Percentiles rank a stretch among this genome's conserved stretches.
Evolutionary conservation across 169 alveolate species (phyloP).

Genomic region (Cryptosporidium bovis): DNA sequence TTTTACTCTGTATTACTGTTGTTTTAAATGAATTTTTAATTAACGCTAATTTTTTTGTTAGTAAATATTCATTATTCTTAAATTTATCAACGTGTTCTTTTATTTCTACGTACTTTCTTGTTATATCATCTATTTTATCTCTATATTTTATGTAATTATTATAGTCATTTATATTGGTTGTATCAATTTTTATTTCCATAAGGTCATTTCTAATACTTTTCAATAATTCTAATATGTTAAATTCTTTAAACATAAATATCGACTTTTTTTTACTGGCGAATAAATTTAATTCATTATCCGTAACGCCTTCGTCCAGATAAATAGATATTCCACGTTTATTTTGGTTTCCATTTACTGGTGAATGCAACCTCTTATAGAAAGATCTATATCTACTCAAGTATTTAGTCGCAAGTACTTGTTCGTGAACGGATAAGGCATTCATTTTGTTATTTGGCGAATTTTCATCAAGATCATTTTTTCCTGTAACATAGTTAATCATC

Average conservation of each 20-base stretch:
- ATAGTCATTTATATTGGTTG: not conserved
- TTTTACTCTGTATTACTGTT: conserved; percentile 32
- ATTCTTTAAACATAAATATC: not conserved
- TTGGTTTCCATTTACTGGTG: conserved; percentile 18
- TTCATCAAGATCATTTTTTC: too few relatives aligned
- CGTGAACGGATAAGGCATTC: conserved; percentile 36
- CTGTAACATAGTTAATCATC: too few relatives aligned
- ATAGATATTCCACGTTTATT: conserved; percentile 19
- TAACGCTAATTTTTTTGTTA: conserved; percentile 52
- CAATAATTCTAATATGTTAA: not conserved
- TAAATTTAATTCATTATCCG: not conserved
- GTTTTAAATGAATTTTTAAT: conserved; percentile 46
- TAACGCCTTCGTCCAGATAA: conserved; percentile 12
- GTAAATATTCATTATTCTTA: conserved; percentile 24
- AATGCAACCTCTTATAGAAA: conserved; percentile 24
- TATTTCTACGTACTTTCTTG: conserved; percentile 1
- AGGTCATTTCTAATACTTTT: not conserved
- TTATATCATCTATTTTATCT: conserved; percentile 12
- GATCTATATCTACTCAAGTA: conserved; percentile 59
- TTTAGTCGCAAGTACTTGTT: conserved; percentile 57
- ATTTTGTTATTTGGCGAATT: not conserved
- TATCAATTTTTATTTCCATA: not conserved
- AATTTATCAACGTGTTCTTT: not conserved
- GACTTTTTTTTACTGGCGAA: not conserved
- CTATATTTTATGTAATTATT: not conserved